These are phyloP conservation scores for Podospora conica DNA, from an alignment of 495 filamentous ascomycete species.

Conservation along the genomic window DNA sequence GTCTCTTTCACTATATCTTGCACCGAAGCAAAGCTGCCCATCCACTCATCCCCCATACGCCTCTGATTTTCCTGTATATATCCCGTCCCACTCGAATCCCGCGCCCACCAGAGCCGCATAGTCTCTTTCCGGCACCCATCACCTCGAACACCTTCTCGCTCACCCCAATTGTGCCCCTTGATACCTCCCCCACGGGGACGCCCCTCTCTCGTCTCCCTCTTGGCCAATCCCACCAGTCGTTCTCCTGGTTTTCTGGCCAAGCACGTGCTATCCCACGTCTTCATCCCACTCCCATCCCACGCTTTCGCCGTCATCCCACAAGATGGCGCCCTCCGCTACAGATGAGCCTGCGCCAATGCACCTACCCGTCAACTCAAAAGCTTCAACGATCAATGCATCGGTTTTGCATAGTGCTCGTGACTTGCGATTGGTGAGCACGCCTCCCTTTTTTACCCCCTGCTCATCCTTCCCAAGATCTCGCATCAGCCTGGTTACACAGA, in stretches of 20 bases:
- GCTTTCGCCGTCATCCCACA: slow-evolving; percentile 23
- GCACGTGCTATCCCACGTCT: slow-evolving; percentile 22
- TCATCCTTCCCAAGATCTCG: slow-evolving; percentile 11
- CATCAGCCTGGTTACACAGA: slow-evolving; percentile 26
- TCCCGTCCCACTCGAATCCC: neutral
- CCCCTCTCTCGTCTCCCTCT: slow-evolving; percentile 17
- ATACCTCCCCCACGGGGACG: slow-evolving; percentile 22
- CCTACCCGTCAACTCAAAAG: slow-evolving; percentile 36
- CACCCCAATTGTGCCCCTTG: slow-evolving; percentile 13
- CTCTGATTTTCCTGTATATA: neutral
- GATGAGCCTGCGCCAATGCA: slow-evolving; percentile 39
- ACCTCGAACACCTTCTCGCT: slow-evolving; percentile 5
- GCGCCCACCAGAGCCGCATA: slow-evolving; percentile 17
- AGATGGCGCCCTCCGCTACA: slow-evolving; percentile 44
- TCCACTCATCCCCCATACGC: neutral
- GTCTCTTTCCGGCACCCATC: neutral
- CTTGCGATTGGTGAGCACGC: slow-evolving; percentile 41
- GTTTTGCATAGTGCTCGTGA: slow-evolving; percentile 48
- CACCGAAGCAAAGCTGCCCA: neutral
- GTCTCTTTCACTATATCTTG: neutral
- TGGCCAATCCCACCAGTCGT: slow-evolving; percentile 20
- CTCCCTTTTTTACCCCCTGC: slow-evolving; percentile 9
- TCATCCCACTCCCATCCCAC: slow-evolving; percentile 32
- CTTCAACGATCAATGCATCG: slow-evolving; percentile 42
- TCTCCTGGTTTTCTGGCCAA: slow-evolving; percentile 11